Evolutionary conservation across 148 eudicot species (phyloP), one percentile per base, ranked within the genome.

Genomic region (Dianthus caryophyllus): DNA sequence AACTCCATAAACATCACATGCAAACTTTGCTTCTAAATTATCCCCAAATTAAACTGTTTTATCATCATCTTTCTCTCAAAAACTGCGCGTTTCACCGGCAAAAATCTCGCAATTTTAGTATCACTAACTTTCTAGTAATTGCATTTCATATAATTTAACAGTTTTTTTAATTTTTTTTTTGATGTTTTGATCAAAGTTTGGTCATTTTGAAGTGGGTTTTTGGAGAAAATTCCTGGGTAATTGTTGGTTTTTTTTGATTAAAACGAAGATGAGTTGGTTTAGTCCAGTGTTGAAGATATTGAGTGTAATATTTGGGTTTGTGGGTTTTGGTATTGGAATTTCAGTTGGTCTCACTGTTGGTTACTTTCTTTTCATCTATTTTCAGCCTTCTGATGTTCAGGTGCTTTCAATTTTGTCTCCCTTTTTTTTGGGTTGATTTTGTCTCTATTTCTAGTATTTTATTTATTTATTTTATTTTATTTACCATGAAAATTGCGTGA

Each of bases 251-350:
- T 9, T 46, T 55, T 2, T 47, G 0, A 9, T 6, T 51, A 46
- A 39, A 72, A 90, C 87, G 94, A 46, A 39, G 72, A 90, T 90
- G 97, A 94, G 94, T 65, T 73, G 69, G 72, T 25, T 71, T 61
- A 71, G 68, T 68, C 75, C 68, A 8, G 27, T 76, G 8, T 60
- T 71, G 27, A 65, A 66, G 16, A 51, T 90, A 15, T 17, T 88
- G 44, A 88, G 90, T 79, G 65, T 79, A 17, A 36, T 90, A 22
- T 66, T 90, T 71, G 89, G 95, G 24, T 82, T 85, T 47, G 39
- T 76, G n/a, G 96, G 96, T 52, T 91, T 91, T 63, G 97, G 96
- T 47, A 58, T 86, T 59, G 97, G 94, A 33, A 67, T 83, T 67
- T 67, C 90, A 48, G 56, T 83, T 62, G 97, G 97, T 14, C 82